Percentiles rank a stretch among this genome's conserved stretches.
Conservation (phyloP, 2,329 filamentous ascomycete species). For the Cryphonectria parasitica region DNA sequence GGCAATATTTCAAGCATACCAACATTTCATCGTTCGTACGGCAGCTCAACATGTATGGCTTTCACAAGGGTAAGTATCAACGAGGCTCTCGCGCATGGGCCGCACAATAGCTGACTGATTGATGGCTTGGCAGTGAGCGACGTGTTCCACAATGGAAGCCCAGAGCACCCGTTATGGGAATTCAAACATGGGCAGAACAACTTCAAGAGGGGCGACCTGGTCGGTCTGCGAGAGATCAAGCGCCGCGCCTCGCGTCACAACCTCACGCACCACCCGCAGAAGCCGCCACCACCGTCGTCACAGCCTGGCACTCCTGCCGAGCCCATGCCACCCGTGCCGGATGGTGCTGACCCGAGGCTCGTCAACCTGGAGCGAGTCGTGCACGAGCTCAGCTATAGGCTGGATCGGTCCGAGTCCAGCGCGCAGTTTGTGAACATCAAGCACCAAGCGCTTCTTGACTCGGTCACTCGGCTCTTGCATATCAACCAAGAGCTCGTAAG, state of each 20-base stretch:
- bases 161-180: slow-evolving; percentile 94
- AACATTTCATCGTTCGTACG: slow-evolving; percentile 98
- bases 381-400: slow-evolving; percentile 76
- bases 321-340: slow-evolving; percentile 70
- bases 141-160: slow-evolving; percentile 93
- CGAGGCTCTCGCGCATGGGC: slow-evolving; percentile 1
- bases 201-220: slow-evolving; percentile 92
- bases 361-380: slow-evolving; percentile 78
- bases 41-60: slow-evolving; percentile 99
- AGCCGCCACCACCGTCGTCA: slow-evolving; percentile 63
- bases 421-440: slow-evolving; percentile 78
- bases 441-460: slow-evolving; percentile 81
- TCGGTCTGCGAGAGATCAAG: slow-evolving; percentile 92
- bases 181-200: slow-evolving; percentile 98
- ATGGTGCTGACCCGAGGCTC: slow-evolving; percentile 77
- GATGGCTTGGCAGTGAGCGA: slow-evolving; percentile 74
- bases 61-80: slow-evolving; percentile 81
- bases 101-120: slow-evolving; percentile 19
- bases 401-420: slow-evolving; percentile 83
- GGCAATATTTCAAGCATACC: slow-evolving; percentile 99
- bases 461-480: slow-evolving; percentile 69
- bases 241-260: slow-evolving; percentile 90
- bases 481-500: slow-evolving; percentile 86
- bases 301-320: slow-evolving; percentile 87
- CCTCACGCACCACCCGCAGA: slow-evolving; percentile 88